A percentile compares a stretch with the other conserved stretches of the same genome.
Conservation (phyloP, 345 rosid genomes). For the Eucalyptus shirleyi region DNA sequence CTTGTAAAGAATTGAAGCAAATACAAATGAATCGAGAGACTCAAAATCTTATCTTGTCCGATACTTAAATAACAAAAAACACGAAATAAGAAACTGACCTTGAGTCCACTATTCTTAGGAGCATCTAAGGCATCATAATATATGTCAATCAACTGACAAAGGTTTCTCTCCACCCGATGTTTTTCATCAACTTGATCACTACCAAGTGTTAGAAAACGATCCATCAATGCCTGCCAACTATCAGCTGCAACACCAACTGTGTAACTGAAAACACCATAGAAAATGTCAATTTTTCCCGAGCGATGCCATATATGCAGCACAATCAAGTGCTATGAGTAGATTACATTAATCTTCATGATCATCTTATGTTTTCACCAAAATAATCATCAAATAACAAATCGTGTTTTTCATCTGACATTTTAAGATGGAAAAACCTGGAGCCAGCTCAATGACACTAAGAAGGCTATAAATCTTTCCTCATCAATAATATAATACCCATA, state of each 20-base stretch:
- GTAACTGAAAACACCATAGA: conserved; percentile 18
- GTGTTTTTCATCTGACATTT: neutral
- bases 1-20: neutral
- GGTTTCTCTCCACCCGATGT: conserved; percentile 14
- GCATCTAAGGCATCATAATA: conserved; percentile 88
- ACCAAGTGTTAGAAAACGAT: conserved; percentile 38
- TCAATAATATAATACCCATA: neutral
- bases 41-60: neutral
- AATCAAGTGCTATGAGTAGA: neutral
- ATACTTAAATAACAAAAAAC: neutral
- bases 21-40: neutral
- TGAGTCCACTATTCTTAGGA: conserved; percentile 35
- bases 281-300: neutral
- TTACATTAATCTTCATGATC: neutral
- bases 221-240: conserved; percentile 70
- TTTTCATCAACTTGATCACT: conserved; percentile 24
- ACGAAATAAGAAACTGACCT: conserved; percentile 4
- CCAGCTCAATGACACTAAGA: neutral
- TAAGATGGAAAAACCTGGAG: neutral
- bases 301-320: neutral
- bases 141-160: conserved; percentile 26
- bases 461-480: neutral
- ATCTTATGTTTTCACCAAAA: neutral
- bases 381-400: neutral
- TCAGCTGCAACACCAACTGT: conserved; percentile 51